Conservation (phyloP, 441 rosid species). For the Populus trichocarpa region DNA sequence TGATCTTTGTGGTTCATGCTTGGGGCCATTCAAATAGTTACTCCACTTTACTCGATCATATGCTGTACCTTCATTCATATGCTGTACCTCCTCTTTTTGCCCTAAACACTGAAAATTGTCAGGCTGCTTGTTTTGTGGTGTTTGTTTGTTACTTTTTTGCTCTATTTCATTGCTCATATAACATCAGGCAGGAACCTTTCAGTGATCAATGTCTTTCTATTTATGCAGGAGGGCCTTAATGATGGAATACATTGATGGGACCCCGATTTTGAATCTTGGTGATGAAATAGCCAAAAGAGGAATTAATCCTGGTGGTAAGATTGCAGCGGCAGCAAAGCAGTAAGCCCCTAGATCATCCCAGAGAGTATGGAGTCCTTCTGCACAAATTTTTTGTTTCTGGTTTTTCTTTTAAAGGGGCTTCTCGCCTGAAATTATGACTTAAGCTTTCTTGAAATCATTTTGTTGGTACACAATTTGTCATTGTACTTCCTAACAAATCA, state of each 20-base stretch:
- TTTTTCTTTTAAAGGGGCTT: not conserved
- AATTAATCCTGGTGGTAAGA: conserved; percentile 76
- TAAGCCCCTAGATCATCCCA: conserved; percentile 53
- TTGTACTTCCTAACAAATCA: not conserved
- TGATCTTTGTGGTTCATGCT: not conserved
- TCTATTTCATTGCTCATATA: conserved; percentile 9
- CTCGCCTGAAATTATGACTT: not conserved
- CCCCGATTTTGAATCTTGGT: conserved; percentile 86
- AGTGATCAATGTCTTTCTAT: conserved; percentile 13
- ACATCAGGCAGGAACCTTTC: not conserved
- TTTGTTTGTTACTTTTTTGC: not conserved
- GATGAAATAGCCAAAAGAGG: conserved; percentile 93
- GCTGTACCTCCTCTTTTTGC: not conserved
- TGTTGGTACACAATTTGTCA: not conserved
- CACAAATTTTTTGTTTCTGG: not conserved
- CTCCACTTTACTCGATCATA: not conserved
- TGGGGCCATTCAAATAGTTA: not conserved
- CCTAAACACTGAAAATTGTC: not conserved
- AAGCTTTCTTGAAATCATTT: not conserved
- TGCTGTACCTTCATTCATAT: not conserved
- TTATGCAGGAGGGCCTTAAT: conserved; percentile 63
- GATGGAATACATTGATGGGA: conserved; percentile 93
- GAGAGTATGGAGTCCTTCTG: conserved; percentile 29
- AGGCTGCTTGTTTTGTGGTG: not conserved
- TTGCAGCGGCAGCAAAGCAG: conserved; percentile 91